A percentile compares a stretch with the other conserved stretches of the same genome.
These are phyloP conservation scores for Chaetothyriales sp. DNA, from an alignment of 2,329 filamentous ascomycete species.

Conservation along the genomic window DNA sequence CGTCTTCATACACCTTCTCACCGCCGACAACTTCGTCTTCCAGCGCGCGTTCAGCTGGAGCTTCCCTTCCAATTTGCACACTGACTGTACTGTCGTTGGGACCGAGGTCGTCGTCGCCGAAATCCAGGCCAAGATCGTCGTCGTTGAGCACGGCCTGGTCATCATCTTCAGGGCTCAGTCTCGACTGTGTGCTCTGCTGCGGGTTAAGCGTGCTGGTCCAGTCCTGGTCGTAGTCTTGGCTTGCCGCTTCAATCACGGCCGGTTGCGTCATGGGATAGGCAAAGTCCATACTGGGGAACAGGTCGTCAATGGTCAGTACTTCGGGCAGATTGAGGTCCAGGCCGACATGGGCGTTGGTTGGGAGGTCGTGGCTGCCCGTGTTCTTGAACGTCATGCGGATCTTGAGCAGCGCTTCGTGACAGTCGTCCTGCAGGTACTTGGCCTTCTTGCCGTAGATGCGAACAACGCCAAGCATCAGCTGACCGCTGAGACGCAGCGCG, in stretches of 20 bases:
- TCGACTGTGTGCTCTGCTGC: slow-evolving; percentile 42
- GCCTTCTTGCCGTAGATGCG: slow-evolving; percentile 96
- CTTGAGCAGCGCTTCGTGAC: slow-evolving; percentile 92
- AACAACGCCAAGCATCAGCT: slow-evolving; percentile 87
- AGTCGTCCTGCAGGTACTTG: slow-evolving; percentile 89
- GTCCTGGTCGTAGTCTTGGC: slow-evolving; percentile 28
- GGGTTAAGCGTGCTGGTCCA: slow-evolving; percentile 70
- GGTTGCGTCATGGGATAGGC: slow-evolving; percentile 69
- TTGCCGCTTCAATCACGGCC: slow-evolving; percentile 27
- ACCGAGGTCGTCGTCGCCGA: slow-evolving; percentile 54
- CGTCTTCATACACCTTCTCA: slow-evolving; percentile 40
- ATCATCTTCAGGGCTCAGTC: slow-evolving; percentile 31
- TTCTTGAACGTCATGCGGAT: slow-evolving; percentile 98
- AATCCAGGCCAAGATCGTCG: slow-evolving; percentile 59
- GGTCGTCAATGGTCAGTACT: slow-evolving; percentile 81
- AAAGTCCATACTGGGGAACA: slow-evolving; percentile 72
- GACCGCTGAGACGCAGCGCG: slow-evolving; percentile 83
- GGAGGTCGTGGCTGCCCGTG: slow-evolving; percentile 86
- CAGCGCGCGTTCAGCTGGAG: slow-evolving; percentile 51
- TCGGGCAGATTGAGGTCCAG: slow-evolving; percentile 82
- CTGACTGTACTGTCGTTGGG: slow-evolving; percentile 52
- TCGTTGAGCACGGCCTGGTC: slow-evolving; percentile 41
- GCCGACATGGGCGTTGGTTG: slow-evolving; percentile 66
- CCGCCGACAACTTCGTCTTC: slow-evolving; percentile 48
- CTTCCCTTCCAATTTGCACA: slow-evolving; percentile 84